These are phyloP conservation scores for Penicillium sp. DNA, from an alignment of 2,329 filamentous ascomycete species.

Conservation along the genomic window DNA sequence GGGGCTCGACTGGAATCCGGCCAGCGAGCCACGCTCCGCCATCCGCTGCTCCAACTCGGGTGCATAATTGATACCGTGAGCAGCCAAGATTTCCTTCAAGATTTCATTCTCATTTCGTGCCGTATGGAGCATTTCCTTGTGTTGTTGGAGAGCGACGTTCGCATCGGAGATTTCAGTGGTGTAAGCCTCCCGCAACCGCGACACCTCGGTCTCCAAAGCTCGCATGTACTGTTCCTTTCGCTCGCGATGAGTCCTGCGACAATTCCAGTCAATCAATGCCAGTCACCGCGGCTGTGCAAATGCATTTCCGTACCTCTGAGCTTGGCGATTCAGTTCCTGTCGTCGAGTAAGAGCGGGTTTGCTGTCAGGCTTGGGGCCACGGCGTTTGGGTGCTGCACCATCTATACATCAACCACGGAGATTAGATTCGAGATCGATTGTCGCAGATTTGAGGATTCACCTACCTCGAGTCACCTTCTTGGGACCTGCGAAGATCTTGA, in stretches of 20 bases:
- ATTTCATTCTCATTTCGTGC: constrained; percentile 80
- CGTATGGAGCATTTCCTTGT: constrained; percentile 76
- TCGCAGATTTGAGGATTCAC: constrained; percentile 49
- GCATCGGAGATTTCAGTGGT: constrained; percentile 71
- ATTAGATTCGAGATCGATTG: constrained; percentile 10
- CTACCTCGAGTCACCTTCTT: constrained; percentile 83
- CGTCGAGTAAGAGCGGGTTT: constrained; percentile 90
- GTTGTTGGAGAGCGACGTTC: constrained; percentile 57
- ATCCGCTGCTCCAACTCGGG: constrained; percentile 51
- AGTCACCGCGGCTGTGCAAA: neutral
- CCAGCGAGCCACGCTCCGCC: constrained; percentile 35
- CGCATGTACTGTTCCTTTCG: constrained; percentile 97
- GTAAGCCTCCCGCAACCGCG: constrained; percentile 77
- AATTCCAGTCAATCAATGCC: constrained; percentile 22
- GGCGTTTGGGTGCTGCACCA: constrained; percentile 83
- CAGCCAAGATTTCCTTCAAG: constrained; percentile 67
- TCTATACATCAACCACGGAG: constrained; percentile 56
- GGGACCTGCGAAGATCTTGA: constrained; percentile 64
- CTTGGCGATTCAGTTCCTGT: constrained; percentile 93
- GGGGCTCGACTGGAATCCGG: constrained; percentile 47
- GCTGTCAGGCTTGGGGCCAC: constrained; percentile 94
- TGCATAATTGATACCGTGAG: constrained; percentile 65
- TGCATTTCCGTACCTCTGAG: constrained; percentile 73
- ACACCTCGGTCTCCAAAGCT: constrained; percentile 86
- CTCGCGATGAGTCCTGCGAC: constrained; percentile 85